Evolutionary conservation across 306 rosid genomes (phyloP).

Genomic region (Quercus berberidifolia): DNA sequence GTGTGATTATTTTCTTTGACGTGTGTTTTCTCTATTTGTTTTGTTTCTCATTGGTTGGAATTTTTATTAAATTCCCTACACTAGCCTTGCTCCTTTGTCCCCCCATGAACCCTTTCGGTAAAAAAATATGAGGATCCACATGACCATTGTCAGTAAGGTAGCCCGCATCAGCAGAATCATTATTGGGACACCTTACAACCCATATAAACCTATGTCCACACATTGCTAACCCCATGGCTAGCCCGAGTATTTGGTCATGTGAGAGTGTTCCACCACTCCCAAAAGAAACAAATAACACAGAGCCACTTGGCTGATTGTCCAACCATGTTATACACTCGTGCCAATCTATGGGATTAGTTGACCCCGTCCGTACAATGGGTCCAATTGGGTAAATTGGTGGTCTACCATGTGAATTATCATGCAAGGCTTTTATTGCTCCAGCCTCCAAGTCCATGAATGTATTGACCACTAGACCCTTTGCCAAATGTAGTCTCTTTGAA

Average conservation of each 20-base stretch:
- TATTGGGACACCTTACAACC: slow-evolving; percentile 19
- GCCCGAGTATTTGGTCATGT: slow-evolving; percentile 18
- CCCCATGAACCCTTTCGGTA: slow-evolving; percentile 13
- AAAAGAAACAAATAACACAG: slow-evolving; percentile 16
- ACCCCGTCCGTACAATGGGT: slow-evolving; percentile 25
- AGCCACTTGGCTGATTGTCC: slow-evolving; percentile 12
- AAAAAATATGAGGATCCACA: slow-evolving; percentile 1
- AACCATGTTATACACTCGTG: slow-evolving; percentile 17
- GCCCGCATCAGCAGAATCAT: not conserved
- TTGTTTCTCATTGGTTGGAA: no score
- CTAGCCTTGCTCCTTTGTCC: slow-evolving; percentile 18
- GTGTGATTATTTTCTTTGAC: no score
- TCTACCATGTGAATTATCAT: not conserved
- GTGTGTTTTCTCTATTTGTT: no score
- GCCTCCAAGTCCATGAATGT: slow-evolving; percentile 26
- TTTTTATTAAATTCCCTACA: no score
- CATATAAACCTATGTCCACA: slow-evolving; percentile 14
- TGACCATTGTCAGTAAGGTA: not conserved
- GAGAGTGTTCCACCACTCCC: slow-evolving; percentile 37
- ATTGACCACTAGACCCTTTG: slow-evolving; percentile 26
- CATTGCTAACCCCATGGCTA: slow-evolving; percentile 23
- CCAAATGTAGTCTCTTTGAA: slow-evolving; percentile 16
- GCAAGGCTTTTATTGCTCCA: slow-evolving; percentile 5
- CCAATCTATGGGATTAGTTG: not conserved
- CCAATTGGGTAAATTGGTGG: slow-evolving; percentile 34